Evolutionary conservation across 2,329 filamentous ascomycete genomes (phyloP), one percentile per base, ranked within the genome.

Genomic region (Ophiocordyceps robertsii): DNA sequence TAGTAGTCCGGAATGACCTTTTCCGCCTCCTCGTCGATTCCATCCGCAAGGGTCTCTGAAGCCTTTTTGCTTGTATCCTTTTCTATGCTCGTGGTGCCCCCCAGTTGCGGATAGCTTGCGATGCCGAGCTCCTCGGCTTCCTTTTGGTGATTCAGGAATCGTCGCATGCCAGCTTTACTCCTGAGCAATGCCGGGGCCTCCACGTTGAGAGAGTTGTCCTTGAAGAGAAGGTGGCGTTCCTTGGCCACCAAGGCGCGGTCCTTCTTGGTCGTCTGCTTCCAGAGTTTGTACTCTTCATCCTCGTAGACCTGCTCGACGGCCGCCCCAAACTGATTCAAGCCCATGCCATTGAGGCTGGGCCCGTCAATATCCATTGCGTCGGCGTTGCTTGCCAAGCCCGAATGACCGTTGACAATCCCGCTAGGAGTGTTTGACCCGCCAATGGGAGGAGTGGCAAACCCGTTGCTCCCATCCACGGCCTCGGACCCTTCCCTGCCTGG

Each of bases 261-360:
- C 58, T 92, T 95, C 65, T 96, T 96, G 2, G 92, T 98, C 35
- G 95, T 87, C 62, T 96, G 90, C 66, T 96, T 98, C 92, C 93
- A 98, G 31, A 92, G 84, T 59, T 93, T 94, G 65, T 92, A 95
- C 57, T 95, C 90, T 45, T 96, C 89, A 52, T 96, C 89, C 52
- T 93, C 79, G 51, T 87, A 87, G 12, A 76, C 73, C 51, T 94
- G 85, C 52, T 93, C 84, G 13, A 70, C 73, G 29, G 75, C 75
- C 45, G 82, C 72, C 14, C 75, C 76, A 43, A 84, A 72, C 41
- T 81, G 76, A 33, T 72, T 72, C 17, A 84, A 57, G 0, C 73
- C 69, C 58, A 84, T 71, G 19, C 77, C 80, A 49, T 77, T 81
- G 33, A 86, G 67, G 2, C 80, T 81, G 6, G 81, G 75, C 0